These are phyloP conservation scores for Chaetoceros muelleri DNA, from an alignment of 108 stramenopile species.

Conservation along the genomic window DNA sequence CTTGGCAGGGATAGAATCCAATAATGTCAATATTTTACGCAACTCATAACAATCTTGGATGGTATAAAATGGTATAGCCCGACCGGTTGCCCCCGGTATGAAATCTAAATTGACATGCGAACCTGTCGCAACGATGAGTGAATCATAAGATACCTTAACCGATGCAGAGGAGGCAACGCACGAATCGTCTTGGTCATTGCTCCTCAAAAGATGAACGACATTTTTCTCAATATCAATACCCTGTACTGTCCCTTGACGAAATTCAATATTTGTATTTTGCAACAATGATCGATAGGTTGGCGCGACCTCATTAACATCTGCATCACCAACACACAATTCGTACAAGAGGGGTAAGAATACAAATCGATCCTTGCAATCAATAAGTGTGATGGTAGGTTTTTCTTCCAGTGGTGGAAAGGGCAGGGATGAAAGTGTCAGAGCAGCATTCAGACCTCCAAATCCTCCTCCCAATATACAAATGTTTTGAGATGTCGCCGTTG, in stretches of 20 bases:
- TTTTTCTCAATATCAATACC: conserved; percentile 26
- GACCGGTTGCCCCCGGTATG: conserved; percentile 53
- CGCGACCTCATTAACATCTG: conserved; percentile 41
- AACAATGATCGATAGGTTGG: conserved; percentile 48
- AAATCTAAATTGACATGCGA: conserved; percentile 28
- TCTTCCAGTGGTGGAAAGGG: conserved; percentile 21
- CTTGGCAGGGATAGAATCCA: conserved; percentile 20
- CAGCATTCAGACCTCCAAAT: conserved; percentile 57
- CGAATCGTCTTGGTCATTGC: neutral
- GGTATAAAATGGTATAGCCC: conserved; percentile 73
- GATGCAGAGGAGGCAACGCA: neutral
- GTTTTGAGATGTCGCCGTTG: neutral
- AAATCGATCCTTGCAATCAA: conserved; percentile 74
- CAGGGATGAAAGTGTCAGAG: conserved; percentile 28
- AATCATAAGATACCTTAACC: conserved; percentile 44
- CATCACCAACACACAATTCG: conserved; percentile 68
- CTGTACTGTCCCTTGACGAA: conserved; percentile 33
- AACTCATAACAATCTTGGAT: conserved; percentile 53
- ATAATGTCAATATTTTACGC: conserved; percentile 28
- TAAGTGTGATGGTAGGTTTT: conserved; percentile 45
- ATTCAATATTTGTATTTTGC: conserved; percentile 20
- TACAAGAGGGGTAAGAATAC: conserved; percentile 83
- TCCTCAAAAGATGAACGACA: neutral
- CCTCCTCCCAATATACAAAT: conserved; percentile 42
- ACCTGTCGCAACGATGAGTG: conserved; percentile 67